These are phyloP conservation scores for Cornus kousa DNA, from an alignment of 148 eudicot genomes.

Conservation along the genomic window DNA sequence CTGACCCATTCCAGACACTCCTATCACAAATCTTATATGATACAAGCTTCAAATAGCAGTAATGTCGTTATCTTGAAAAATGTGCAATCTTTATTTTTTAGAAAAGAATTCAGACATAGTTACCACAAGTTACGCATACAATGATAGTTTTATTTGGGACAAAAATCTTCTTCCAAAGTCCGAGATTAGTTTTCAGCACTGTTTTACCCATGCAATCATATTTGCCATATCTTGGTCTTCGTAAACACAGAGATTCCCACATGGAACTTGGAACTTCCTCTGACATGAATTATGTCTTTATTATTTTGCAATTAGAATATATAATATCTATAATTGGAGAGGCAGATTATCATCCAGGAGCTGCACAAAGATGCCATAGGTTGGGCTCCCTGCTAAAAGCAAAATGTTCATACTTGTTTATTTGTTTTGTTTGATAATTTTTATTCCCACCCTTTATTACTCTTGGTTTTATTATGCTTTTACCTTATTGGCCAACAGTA, in stretches of 20 bases:
- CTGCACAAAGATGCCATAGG: neutral
- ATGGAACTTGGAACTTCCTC: neutral
- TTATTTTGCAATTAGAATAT: neutral
- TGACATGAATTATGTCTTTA: neutral
- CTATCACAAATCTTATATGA: too few species aligned
- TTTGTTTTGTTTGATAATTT: neutral
- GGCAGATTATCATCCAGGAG: neutral
- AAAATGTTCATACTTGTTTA: neutral
- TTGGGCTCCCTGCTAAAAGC: neutral
- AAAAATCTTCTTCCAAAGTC: neutral
- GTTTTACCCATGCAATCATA: neutral
- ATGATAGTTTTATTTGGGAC: too few species aligned
- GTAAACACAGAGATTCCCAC: neutral
- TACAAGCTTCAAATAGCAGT: too few species aligned
- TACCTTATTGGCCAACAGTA: neutral
- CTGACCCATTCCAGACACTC: too few species aligned
- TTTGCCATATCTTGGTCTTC: neutral
- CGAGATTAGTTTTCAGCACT: neutral
- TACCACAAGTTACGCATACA: too few species aligned
- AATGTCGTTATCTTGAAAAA: too few species aligned
- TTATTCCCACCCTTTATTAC: neutral
- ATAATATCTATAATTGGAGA: neutral
- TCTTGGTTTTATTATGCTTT: neutral
- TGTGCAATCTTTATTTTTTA: too few species aligned
- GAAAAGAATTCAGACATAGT: too few species aligned